These are phyloP conservation scores for Claviceps sorghi DNA, from an alignment of 2,329 filamentous ascomycete species.

Conservation along the genomic window DNA sequence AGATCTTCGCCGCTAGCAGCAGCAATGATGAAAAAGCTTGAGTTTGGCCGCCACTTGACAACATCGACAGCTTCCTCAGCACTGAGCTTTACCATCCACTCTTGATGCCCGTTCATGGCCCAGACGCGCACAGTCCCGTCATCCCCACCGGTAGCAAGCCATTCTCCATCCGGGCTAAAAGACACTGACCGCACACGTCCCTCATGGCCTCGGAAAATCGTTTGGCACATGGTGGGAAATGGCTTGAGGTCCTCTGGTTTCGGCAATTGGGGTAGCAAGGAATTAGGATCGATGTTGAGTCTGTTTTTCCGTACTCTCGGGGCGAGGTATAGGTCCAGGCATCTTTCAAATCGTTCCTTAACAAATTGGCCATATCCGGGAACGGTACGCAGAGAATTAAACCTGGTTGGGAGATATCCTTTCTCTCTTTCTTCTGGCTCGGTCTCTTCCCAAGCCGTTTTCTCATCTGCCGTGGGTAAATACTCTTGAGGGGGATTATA, in stretches of 20 bases:
- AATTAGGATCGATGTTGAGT: constrained; percentile 91
- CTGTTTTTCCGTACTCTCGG: constrained; percentile 84
- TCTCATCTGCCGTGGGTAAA: constrained; percentile 73
- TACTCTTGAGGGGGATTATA: constrained; percentile 96
- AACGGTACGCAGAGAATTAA: constrained; percentile 74
- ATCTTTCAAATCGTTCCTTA: constrained; percentile 92
- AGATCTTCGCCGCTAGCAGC: constrained; percentile 75
- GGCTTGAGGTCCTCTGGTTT: constrained; percentile 86
- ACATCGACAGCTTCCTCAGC: constrained; percentile 68
- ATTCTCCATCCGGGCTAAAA: constrained; percentile 73
- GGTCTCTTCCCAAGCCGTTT: constrained; percentile 65
- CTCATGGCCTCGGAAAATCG: constrained; percentile 75
- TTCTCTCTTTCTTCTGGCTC: constrained; percentile 86
- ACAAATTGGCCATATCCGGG: constrained; percentile 82
- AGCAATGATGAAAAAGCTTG: constrained; percentile 66
- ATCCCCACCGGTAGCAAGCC: constrained; percentile 82
- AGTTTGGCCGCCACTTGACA: constrained; percentile 78
- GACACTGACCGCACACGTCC: constrained; percentile 74
- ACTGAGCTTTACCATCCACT: constrained; percentile 71
- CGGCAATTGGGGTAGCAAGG: constrained; percentile 80
- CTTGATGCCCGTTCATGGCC: constrained; percentile 77
- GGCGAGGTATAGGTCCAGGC: constrained; percentile 86
- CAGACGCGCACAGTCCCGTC: constrained; percentile 87
- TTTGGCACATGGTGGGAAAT: constrained; percentile 82
- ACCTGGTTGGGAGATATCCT: constrained; percentile 72